These are phyloP conservation scores for Mycena pura DNA, from an alignment of 768 basidiomycete genomes.

Conservation along the genomic window DNA sequence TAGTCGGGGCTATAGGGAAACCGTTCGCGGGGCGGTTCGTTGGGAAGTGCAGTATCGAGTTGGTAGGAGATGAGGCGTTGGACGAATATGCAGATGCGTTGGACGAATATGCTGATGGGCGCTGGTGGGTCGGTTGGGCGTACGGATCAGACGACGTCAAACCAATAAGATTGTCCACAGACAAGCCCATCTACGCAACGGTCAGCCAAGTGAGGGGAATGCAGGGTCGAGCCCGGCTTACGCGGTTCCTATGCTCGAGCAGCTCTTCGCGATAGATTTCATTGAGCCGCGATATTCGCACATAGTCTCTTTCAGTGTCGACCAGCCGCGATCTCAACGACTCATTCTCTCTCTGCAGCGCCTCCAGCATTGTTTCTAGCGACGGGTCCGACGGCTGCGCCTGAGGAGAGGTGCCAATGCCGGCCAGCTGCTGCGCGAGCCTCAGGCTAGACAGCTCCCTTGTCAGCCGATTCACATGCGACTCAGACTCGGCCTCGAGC, in stretches of 20 bases:
- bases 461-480: conserved; percentile 78
- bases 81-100: conserved; percentile 41
- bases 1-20: conserved; percentile 72
- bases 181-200: conserved; percentile 63
- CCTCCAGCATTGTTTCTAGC: conserved; percentile 71
- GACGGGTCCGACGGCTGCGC: conserved; percentile 44
- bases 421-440: conserved; percentile 54
- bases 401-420: conserved; percentile 30
- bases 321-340: conserved; percentile 68
- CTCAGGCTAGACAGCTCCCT: conserved; percentile 73
- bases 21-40: conserved; percentile 43
- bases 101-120: conserved; percentile 48
- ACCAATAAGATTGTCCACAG: conserved; percentile 83
- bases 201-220: conserved; percentile 15
- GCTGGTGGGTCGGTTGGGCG: conserved; percentile 74
- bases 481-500: conserved; percentile 86
- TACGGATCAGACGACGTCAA: conserved; percentile 69
- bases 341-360: conserved; percentile 83
- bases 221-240: conserved; percentile 46
- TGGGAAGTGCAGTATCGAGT: conserved; percentile 48
- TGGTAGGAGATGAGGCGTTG: conserved; percentile 52
- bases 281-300: conserved; percentile 75
- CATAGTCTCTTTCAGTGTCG: conserved; percentile 79
- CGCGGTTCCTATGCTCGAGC: conserved; percentile 76
- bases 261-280: conserved; percentile 88